phyloP scores from a whole-genome alignment of 2,329 filamentous ascomycete species.

The Exophiala aquamarina region DNA sequence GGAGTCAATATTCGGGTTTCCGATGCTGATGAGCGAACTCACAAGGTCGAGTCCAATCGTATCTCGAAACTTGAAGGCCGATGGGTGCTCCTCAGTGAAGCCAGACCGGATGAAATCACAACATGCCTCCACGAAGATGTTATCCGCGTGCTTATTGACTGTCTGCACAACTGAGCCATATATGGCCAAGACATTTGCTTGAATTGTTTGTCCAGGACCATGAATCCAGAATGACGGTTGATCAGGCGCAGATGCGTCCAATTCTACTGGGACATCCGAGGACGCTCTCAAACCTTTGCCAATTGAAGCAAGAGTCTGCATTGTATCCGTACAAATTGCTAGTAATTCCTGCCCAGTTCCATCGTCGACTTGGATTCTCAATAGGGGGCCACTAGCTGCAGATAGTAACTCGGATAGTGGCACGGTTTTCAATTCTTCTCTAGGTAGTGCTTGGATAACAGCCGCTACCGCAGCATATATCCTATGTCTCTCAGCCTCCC shows the following conservation, averaged over 20 bases:
- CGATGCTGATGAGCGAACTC: conserved; percentile 37
- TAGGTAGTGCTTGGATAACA: conserved; percentile 41
- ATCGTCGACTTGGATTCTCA: conserved; percentile 35
- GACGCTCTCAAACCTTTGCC: conserved; percentile 27
- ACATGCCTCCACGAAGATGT: conserved; percentile 44
- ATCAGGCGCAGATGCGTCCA: conserved; percentile 9
- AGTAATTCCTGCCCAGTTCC: conserved; percentile 37
- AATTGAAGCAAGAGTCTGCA: conserved; percentile 33
- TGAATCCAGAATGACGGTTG: conserved; percentile 22
- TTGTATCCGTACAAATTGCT: conserved; percentile 36
- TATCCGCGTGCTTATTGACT: conserved; percentile 35
- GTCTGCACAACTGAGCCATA: conserved; percentile 35
- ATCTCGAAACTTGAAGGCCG: conserved; percentile 45
- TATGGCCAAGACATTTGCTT: conserved; percentile 18
- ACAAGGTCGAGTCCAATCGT: conserved; percentile 43
- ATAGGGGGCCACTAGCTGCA: conserved; percentile 31
- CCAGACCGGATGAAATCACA: conserved; percentile 48
- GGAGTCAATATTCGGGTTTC: conserved; percentile 41
- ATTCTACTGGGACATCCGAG: conserved; percentile 22
- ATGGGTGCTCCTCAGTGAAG: conserved; percentile 42
- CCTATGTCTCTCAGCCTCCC: conserved; percentile 21
- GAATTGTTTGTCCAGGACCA: conserved; percentile 18
- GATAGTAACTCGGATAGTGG: conserved; percentile 39
- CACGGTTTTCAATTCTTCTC: conserved; percentile 41
- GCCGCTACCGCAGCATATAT: conserved; percentile 47